Conservation (phyloP, 805 yeast species). For the Lipomyces chichibuensis region DNA sequence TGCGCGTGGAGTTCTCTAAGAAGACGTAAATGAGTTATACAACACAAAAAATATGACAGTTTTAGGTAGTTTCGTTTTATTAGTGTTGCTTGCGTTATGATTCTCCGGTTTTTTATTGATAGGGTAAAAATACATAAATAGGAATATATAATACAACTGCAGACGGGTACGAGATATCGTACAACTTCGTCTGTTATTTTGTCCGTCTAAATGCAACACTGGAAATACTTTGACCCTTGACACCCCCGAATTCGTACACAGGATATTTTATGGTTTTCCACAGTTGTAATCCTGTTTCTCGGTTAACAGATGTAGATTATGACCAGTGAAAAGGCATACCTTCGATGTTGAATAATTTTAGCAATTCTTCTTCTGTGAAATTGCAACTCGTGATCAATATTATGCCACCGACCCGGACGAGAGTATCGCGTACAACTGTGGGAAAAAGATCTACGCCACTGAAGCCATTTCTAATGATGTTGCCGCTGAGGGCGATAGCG, state of each 20-base stretch:
- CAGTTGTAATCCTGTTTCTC: constrained; percentile 51
- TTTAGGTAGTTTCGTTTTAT: neutral
- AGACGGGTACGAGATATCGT: neutral
- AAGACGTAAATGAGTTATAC: constrained; percentile 28
- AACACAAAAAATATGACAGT: neutral
- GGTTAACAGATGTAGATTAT: neutral
- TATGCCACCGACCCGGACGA: constrained; percentile 61
- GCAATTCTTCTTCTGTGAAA: constrained; percentile 81
- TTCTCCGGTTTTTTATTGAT: too few species aligned
- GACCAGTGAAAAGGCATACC: constrained; percentile 25
- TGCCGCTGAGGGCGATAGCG: constrained; percentile 84
- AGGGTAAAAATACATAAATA: neutral
- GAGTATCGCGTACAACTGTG: constrained; percentile 52
- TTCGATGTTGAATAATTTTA: constrained; percentile 54
- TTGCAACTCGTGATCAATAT: constrained; percentile 88
- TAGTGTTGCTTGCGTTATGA: neutral
- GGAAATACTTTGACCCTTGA: constrained; percentile 83
- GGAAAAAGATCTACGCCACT: constrained; percentile 57
- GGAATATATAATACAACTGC: neutral
- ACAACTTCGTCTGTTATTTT: neutral
- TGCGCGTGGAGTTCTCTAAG: constrained; percentile 52
- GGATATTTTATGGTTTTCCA: constrained; percentile 79
- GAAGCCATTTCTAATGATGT: constrained; percentile 52
- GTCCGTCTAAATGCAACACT: constrained; percentile 66
- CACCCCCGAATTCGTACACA: constrained; percentile 85